Percentiles rank a stretch among this genome's conserved stretches.
Conservation (phyloP, 2,329 filamentous ascomycete genomes). For the Blastomyces percursus region DNA sequence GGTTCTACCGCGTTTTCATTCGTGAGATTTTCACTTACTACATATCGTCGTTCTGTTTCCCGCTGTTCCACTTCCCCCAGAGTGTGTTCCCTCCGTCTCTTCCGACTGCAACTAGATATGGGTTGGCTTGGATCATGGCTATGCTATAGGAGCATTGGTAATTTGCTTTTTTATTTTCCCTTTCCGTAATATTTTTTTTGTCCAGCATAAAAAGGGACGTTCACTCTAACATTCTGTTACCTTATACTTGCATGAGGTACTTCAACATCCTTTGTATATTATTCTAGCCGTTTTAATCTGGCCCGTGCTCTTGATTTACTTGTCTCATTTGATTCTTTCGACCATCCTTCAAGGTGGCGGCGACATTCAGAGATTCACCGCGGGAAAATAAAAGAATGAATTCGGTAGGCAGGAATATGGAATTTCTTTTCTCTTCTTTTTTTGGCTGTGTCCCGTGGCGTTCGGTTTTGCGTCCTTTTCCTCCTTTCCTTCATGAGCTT, state of each 20-base stretch:
- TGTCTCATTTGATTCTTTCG: neutral
- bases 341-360: neutral
- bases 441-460: neutral
- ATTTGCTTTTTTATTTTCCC: neutral
- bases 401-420: neutral
- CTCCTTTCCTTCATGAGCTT: neutral
- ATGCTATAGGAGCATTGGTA: neutral
- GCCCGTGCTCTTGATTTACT: constrained; percentile 9
- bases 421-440: no score
- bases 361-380: neutral
- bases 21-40: neutral
- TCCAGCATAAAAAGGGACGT: constrained; percentile 10
- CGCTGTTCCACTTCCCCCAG: neutral
- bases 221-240: neutral
- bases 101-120: neutral
- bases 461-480: neutral
- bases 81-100: neutral
- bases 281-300: neutral
- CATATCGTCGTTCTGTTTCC: no score
- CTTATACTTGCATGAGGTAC: neutral
- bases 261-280: neutral
- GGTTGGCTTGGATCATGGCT: neutral
- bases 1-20: neutral
- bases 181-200: neutral
- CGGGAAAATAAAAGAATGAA: neutral